Conservation (phyloP, 2,329 filamentous ascomycete genomes). For the Trichoderma sp. region DNA sequence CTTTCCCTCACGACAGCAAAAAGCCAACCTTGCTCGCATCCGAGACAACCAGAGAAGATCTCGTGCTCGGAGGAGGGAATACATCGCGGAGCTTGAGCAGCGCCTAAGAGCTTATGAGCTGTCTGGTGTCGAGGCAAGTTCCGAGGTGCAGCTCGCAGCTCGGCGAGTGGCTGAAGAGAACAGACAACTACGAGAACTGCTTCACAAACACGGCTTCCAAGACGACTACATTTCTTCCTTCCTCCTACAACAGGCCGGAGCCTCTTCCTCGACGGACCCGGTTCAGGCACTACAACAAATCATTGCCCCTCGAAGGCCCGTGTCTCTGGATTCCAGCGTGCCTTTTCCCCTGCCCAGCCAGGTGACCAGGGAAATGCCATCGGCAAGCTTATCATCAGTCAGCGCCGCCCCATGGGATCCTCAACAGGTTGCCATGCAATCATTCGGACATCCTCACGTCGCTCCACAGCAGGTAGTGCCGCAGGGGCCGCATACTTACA, state of each 20-base stretch:
- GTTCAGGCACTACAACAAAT: slow-evolving; percentile 38
- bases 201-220: slow-evolving; percentile 55
- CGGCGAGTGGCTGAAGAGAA: slow-evolving; percentile 69
- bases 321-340: slow-evolving; percentile 28
- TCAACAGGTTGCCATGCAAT: slow-evolving; percentile 27
- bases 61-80: slow-evolving; percentile 71
- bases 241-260: slow-evolving; percentile 32
- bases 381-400: slow-evolving; percentile 33
- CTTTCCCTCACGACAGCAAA: slow-evolving; percentile 31
- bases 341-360: slow-evolving; percentile 32
- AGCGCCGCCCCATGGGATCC: slow-evolving; percentile 35
- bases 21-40: slow-evolving; percentile 53
- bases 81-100: slow-evolving; percentile 66
- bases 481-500: slow-evolving; percentile 6
- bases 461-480: neutral
- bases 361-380: slow-evolving; percentile 34
- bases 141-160: slow-evolving; percentile 70
- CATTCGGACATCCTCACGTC: slow-evolving; percentile 28
- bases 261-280: slow-evolving; percentile 20
- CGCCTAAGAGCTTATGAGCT: slow-evolving; percentile 60
- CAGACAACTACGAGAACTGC: slow-evolving; percentile 56
- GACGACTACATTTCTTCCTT: slow-evolving; percentile 51
- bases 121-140: slow-evolving; percentile 63
- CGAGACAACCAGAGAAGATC: slow-evolving; percentile 75
- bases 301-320: slow-evolving; percentile 36